phyloP scores from a whole-genome alignment of 2,329 filamentous ascomycete species.

The Talaromyces sp. region DNA sequence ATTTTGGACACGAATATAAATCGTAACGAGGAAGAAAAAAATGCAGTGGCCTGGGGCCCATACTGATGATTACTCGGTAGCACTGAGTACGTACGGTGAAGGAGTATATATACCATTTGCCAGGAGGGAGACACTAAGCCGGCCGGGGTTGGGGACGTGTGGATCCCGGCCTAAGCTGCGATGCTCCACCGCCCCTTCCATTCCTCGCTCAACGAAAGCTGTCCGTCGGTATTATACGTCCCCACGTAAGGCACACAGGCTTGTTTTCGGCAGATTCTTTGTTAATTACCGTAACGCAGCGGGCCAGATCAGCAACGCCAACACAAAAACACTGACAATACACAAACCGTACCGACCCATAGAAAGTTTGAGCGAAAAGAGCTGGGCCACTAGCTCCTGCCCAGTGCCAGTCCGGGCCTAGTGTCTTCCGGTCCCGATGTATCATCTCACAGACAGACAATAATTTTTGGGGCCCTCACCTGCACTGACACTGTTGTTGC shows the following conservation, averaged over 20 bases:
- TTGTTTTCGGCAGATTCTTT: background rate
- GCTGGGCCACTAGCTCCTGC: background rate
- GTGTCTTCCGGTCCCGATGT: slow-evolving; percentile 6
- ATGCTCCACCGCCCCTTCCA: slow-evolving; percentile 9
- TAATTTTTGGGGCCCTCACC: slow-evolving; percentile 7
- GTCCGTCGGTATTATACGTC: background rate
- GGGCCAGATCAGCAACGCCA: background rate
- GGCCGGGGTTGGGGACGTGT: slow-evolving; percentile 11
- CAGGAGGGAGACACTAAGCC: background rate
- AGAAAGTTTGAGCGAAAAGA: background rate
- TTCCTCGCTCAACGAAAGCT: slow-evolving; percentile 11
- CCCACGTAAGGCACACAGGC: background rate
- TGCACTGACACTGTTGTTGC: background rate
- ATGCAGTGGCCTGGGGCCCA: background rate
- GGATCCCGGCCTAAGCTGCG: slow-evolving; percentile 1
- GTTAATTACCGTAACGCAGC: background rate
- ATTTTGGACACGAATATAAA: background rate
- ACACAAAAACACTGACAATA: slow-evolving; percentile 1
- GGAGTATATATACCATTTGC: background rate
- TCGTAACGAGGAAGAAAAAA: background rate
- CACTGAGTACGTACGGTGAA: slow-evolving; percentile 3
- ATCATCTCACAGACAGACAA: slow-evolving; percentile 6
- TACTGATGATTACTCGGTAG: slow-evolving; percentile 8
- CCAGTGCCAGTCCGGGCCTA: background rate
- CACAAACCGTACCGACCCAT: background rate